Evolutionary conservation across 345 rosid genomes (phyloP).

Genomic region (Sapria himalayana): DNA sequence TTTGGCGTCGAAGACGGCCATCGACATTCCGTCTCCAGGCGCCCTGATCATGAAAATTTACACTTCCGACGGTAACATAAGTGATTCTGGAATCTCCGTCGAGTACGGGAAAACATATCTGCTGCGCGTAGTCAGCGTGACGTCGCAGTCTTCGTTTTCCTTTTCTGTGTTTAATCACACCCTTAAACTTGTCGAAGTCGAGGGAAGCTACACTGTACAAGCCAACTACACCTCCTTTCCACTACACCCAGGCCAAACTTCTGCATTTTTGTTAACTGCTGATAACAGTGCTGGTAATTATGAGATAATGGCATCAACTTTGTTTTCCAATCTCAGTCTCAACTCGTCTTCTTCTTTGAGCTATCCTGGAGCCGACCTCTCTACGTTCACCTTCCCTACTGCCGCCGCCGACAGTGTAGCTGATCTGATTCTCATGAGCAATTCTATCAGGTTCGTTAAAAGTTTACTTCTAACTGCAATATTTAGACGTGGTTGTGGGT

Average conservation of each 20-base stretch:
- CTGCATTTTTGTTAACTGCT: conserved; percentile 22
- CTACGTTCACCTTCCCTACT: too few relatives aligned
- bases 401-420: too few relatives aligned
- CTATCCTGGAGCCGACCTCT: too few relatives aligned
- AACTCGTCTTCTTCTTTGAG: too few relatives aligned
- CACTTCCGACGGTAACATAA: not conserved
- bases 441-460: too few relatives aligned
- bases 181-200: conserved; percentile 28
- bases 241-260: conserved; percentile 29
- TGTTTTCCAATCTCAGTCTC: too few relatives aligned
- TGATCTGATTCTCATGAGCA: too few relatives aligned
- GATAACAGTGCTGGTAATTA: conserved; percentile 19
- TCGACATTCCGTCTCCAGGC: not conserved
- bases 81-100: not conserved
- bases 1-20: not conserved
- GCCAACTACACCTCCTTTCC: conserved; percentile 15
- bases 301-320: conserved; percentile 23
- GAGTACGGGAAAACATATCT: conserved; percentile 21
- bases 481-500: too few relatives aligned
- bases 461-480: too few relatives aligned
- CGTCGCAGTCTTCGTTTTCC: conserved; percentile 14
- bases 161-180: conserved; percentile 24
- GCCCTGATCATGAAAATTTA: not conserved
- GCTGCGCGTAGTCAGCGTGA: conserved; percentile 29
- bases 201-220: conserved; percentile 27